A percentile compares a stretch with the other conserved stretches of the same genome.
Conservation (phyloP, 1,284 basidiomycete genomes). For the Inonotus obliquus region DNA sequence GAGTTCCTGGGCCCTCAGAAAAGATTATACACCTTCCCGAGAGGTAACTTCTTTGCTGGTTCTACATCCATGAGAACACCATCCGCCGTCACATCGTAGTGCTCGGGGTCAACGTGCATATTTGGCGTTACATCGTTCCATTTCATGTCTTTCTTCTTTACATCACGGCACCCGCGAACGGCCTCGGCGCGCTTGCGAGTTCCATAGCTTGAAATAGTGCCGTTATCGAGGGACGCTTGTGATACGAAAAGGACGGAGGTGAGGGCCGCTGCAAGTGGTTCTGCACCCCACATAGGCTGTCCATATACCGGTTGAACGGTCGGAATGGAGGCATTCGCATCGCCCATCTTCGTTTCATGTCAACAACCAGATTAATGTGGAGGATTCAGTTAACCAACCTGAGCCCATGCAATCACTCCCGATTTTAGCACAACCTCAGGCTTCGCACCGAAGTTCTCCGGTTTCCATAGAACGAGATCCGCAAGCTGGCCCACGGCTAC, state of each 20-base stretch:
- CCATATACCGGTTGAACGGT: conserved; percentile 87
- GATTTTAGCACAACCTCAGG: conserved; percentile 94
- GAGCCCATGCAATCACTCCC: conserved; percentile 88
- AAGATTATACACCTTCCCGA: conserved; percentile 70
- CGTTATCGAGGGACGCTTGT: conserved; percentile 61
- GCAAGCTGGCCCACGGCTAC: conserved; percentile 82
- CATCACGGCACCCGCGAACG: conserved; percentile 71
- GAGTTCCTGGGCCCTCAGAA: conserved; percentile 41
- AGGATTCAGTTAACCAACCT: conserved; percentile 43
- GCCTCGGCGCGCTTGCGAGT: conserved; percentile 73
- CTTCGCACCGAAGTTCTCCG: conserved; percentile 86
- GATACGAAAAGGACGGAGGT: conserved; percentile 88
- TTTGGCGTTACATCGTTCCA: conserved; percentile 80
- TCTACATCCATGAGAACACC: conserved; percentile 72
- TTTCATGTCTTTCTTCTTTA: conserved; percentile 92
- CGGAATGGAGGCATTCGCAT: conserved; percentile 91
- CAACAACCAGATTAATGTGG: background rate
- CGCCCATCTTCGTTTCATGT: conserved; percentile 72
- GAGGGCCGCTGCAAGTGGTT: conserved; percentile 68
- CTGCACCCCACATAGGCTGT: conserved; percentile 86
- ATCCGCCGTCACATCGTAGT: conserved; percentile 83
- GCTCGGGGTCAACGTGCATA: conserved; percentile 92
- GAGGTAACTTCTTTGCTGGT: conserved; percentile 68
- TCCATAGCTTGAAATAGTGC: conserved; percentile 64
- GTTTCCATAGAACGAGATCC: conserved; percentile 93